Evolutionary conservation across 345 rosid species (phyloP), one percentile per base, ranked within the genome.

Genomic region (Eucalyptus erythrocorys): DNA sequence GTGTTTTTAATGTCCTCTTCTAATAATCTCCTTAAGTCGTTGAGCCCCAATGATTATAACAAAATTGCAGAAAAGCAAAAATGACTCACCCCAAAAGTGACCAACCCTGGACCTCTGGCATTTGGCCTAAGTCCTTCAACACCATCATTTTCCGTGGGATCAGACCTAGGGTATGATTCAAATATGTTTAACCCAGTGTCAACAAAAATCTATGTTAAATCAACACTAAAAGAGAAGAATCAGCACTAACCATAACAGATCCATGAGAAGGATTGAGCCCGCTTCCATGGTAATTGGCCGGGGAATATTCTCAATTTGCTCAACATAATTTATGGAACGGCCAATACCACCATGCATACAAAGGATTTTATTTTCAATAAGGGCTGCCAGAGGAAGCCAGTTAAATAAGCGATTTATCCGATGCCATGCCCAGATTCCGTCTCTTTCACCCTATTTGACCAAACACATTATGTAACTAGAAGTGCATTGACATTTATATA

Each of bases 331-430:
- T 93, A 98, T 98, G 27, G 99, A 98, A 87, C 99, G 95, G 88
- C 99, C 99, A 90, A 98, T 98, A 90, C 99, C 99, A 86, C 99
- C 99, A 90, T 98, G 99, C 99, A 98, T 97, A 90, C 99, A 98
- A 87, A 98, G 95, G 86, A 98, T 98, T 91, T 98, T 98, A 93
- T 97, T 98, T 92, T 97, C 99, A 61, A 98, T 97, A 85, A 96
- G 89, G 89, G 99, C 99, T 48, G 99, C 99, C 88, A 98, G 90
- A 89, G 99, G 99, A 90, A 98, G 96, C 97, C 99, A 98, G 93
- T 97, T 98, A 90, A 98, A 98, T 89, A 98, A 93, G n/a, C 97
- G 98, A 88, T 98, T 97, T 92, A 98, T 94, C 89, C 99, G 94
- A 91, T 98, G 99, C 99, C 99, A 98, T 49, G 96, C 94, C 99